A percentile compares a stretch with the other conserved stretches of the same genome.
phyloP scores from a whole-genome alignment of 768 basidiomycete species.

The Lentinula guzmanii region DNA sequence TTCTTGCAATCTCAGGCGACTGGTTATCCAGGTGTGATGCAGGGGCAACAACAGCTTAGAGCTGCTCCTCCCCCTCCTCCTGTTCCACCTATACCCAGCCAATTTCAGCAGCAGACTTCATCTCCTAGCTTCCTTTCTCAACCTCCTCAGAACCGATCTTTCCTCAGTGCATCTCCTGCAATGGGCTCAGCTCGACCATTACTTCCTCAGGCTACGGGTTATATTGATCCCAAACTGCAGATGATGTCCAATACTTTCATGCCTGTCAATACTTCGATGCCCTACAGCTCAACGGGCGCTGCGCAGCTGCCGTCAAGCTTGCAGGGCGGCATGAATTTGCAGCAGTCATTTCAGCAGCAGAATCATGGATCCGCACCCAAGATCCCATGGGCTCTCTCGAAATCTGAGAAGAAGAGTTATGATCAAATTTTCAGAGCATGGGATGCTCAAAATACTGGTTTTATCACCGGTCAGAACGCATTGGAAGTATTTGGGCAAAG shows the following conservation, averaged over 20 bases:
- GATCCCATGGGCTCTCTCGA: conserved; percentile 82
- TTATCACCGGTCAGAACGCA: conserved; percentile 80
- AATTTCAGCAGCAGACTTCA: conserved; percentile 51
- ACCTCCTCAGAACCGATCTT: conserved; percentile 36
- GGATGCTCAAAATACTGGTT: conserved; percentile 77
- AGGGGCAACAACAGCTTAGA: conserved; percentile 35
- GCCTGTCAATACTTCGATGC: conserved; percentile 63
- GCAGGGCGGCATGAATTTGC: conserved; percentile 49
- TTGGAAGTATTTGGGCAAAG: conserved; percentile 93
- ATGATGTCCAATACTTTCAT: conserved; percentile 93
- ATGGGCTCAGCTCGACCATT: conserved; percentile 24
- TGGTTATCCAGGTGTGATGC: conserved; percentile 32
- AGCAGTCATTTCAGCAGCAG: conserved; percentile 85
- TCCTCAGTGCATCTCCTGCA: conserved; percentile 54
- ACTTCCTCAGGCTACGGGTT: conserved; percentile 63
- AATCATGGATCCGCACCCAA: conserved; percentile 68
- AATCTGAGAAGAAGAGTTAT: conserved; percentile 93
- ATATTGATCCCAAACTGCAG: conserved; percentile 73
- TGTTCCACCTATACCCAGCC: conserved; percentile 56
- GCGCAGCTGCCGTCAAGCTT: conserved; percentile 65
- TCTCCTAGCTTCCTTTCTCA: conserved; percentile 35
- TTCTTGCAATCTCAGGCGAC: conserved; percentile 50
- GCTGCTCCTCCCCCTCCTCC: conserved; percentile 51
- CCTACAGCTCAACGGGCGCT: conserved; percentile 50
- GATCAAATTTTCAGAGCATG: conserved; percentile 97